A percentile compares a stretch with the other conserved stretches of the same genome.
Conservation (phyloP, 805 yeast genomes). For the Saccharomycopsis babjevae region DNA sequence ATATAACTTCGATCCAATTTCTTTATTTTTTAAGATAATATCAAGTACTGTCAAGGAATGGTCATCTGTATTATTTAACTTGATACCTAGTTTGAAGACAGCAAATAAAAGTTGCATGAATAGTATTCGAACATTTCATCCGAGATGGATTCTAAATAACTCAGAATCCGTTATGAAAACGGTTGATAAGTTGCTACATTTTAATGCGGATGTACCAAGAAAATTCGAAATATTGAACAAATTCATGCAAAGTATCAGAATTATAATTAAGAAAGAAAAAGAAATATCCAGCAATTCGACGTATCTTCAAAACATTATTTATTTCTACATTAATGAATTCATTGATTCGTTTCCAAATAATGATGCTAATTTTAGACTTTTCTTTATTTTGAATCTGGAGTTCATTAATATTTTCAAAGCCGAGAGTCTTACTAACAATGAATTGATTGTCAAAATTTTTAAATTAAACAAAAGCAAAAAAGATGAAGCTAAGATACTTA, state of each 20-base stretch:
- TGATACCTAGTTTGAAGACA: not conserved
- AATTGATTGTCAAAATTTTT: not conserved
- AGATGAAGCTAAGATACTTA: not conserved
- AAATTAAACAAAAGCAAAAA: not conserved
- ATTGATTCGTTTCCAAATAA: not conserved
- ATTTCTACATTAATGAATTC: not conserved
- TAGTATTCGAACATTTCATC: not conserved
- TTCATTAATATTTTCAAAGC: conserved; percentile 4
- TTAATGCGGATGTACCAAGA: not conserved
- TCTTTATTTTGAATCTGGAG: conserved; percentile 1
- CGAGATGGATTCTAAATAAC: conserved; percentile 1
- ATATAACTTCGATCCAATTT: not conserved
- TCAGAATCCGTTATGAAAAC: not conserved
- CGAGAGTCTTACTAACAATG: not conserved
- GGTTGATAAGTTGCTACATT: not conserved
- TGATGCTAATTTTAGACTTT: not conserved
- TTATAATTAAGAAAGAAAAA: conserved; percentile 3
- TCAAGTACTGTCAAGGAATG: not conserved
- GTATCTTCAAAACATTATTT: not conserved
- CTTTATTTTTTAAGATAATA: not conserved
- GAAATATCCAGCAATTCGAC: not conserved
- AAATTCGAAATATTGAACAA: not conserved
- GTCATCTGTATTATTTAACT: not conserved
- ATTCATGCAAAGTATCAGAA: not conserved
- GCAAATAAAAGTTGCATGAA: not conserved